Percentiles rank a stretch among this genome's conserved stretches.
These are phyloP conservation scores for Exophiala sp. DNA, from an alignment of 2,329 filamentous ascomycete genomes.

Conservation along the genomic window DNA sequence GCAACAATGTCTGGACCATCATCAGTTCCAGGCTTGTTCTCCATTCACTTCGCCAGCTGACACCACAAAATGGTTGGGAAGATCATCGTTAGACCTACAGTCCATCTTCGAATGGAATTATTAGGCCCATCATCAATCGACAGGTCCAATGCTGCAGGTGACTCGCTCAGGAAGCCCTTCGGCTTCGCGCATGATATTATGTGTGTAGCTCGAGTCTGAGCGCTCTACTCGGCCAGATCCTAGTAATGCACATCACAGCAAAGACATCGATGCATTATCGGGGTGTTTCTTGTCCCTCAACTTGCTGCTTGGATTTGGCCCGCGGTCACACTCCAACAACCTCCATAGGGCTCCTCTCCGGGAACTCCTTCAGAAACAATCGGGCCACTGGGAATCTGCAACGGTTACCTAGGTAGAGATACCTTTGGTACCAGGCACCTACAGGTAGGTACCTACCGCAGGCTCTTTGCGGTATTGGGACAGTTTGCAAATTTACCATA, in stretches of 20 bases:
- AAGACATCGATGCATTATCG: too few species aligned
- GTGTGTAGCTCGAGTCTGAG: neutral
- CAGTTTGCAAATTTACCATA: constrained; percentile 13
- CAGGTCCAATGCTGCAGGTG: neutral
- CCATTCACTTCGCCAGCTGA: neutral
- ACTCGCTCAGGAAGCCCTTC: neutral
- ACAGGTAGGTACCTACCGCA: too few species aligned
- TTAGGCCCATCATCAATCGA: neutral
- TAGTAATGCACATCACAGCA: too few species aligned
- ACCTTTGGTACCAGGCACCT: too few species aligned
- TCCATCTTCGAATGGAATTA: neutral
- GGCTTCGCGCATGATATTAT: neutral
- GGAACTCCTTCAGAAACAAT: neutral
- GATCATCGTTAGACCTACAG: neutral
- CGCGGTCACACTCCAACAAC: too few species aligned
- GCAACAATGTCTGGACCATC: neutral
- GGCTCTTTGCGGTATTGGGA: constrained; percentile 11
- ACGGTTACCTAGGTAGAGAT: constrained; percentile 9
- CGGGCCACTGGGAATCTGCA: neutral
- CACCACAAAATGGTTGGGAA: neutral
- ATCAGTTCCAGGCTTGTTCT: neutral
- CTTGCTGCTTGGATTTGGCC: too few species aligned
- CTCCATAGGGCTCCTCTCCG: neutral
- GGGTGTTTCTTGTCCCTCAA: too few species aligned
- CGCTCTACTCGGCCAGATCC: neutral